Percentiles rank a stretch among this genome's conserved stretches.
These are phyloP conservation scores for Pyricularia pennisetigena DNA, from an alignment of 2,329 filamentous ascomycete species.

Conservation along the genomic window DNA sequence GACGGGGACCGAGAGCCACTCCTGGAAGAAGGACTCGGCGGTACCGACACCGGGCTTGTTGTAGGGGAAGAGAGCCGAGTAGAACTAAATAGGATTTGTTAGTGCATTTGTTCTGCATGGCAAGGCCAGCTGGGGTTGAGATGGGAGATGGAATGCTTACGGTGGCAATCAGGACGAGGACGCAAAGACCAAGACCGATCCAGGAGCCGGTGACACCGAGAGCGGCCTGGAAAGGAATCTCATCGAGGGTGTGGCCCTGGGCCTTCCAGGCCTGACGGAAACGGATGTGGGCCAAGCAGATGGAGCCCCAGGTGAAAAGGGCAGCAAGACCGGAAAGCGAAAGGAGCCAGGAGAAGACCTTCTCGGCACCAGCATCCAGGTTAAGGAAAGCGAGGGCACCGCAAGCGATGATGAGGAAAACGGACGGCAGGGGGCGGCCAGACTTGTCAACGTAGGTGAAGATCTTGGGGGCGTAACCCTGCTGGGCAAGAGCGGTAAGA, in stretches of 20 bases:
- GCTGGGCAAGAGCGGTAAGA: conserved; percentile 42
- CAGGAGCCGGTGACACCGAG: conserved; percentile 54
- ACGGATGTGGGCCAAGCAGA: conserved; percentile 57
- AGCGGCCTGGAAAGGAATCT: conserved; percentile 52
- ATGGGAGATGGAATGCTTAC: conserved; percentile 19
- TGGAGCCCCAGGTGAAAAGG: conserved; percentile 57
- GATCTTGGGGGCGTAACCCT: conserved; percentile 43
- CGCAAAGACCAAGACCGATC: conserved; percentile 46
- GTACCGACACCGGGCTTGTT: conserved; percentile 18
- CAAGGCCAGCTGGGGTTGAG: background rate
- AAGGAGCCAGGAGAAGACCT: conserved; percentile 55
- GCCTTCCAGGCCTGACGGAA: conserved; percentile 51
- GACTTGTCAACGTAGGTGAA: conserved; percentile 44
- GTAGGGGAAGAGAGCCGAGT: conserved; percentile 33
- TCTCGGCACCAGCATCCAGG: conserved; percentile 31
- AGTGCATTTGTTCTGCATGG: conserved; percentile 7
- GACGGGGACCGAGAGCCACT: conserved; percentile 42
- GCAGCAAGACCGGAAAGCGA: conserved; percentile 53
- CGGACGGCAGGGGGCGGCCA: conserved; percentile 38
- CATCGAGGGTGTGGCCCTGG: conserved; percentile 50
- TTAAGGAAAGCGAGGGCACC: conserved; percentile 38
- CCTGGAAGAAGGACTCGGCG: conserved; percentile 42
- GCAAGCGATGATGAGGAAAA: conserved; percentile 33
- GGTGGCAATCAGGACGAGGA: conserved; percentile 41
- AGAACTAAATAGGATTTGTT: conserved; percentile 27